Base-by-base conservation (phyloP, 2,329 filamentous ascomycete species). In the Fusarium chuoi region DNA sequence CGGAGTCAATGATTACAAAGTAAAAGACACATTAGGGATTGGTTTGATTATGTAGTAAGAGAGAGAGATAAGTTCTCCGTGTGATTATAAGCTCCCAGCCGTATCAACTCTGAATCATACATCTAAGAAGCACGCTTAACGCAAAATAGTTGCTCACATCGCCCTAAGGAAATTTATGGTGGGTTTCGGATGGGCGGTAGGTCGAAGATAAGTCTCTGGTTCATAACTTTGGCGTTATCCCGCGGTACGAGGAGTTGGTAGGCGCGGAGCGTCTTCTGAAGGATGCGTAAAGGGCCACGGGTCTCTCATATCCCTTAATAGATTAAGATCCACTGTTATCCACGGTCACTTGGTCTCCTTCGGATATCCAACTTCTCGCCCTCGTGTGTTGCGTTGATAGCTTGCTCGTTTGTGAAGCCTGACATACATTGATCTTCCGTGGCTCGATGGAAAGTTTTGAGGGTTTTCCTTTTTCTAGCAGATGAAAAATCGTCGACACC, bases 11-110 rank as follows among this genome's bases (percentile, higher is more conserved):
- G 20, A 57, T 6, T 17, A 56, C 30, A 42, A 44, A 35, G 22
- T 33, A 22, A 17, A 35, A 28, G 26, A n/a, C 8, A 41, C 7
- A 24, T 22, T 2, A 3, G 22, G 33, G 10, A 35, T 6, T 8
- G 26, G 33, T n/a, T 3, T 7, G 13, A 10, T 1, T 5, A n/a
- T 2, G 33, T 12, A 52, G 49, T 20, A 20, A 26, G 9, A 26
- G 33, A 6, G 13, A 3, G 33, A 6, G 13, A 3, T 1, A 12
- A 15, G 30, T 0, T 12, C 9, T 52, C n/a, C 2, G 3, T 22
- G 18, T 2, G n/a, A 26, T 26, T 2, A 9, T 1, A 22, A 26
- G 3, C 48, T 15, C 13, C 18, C 9, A 22, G 2, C n/a, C 18
- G 17, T 22, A 22, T 26, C 13, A 52, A 10, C 8, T 8, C 8